Percentiles rank a stretch among this genome's conserved stretches.
Conservation (phyloP, 352 stramenopile species). For the Globisporangium abappressorium region DNA sequence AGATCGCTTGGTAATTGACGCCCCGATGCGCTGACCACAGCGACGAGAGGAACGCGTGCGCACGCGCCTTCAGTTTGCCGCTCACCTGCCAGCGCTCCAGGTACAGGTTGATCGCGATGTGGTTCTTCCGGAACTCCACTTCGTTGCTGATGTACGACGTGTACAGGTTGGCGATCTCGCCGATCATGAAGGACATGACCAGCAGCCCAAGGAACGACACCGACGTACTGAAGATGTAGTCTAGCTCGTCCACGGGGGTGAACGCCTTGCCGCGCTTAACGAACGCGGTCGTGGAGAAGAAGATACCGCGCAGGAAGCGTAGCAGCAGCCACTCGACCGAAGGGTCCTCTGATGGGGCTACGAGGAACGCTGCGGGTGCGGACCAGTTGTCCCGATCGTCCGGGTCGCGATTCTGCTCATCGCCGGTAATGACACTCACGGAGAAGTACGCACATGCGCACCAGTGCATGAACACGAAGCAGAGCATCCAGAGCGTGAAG, state of each 20-base stretch:
- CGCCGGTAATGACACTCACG: slow-evolving; percentile 18
- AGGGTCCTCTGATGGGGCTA: slow-evolving; percentile 8
- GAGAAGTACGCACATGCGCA: slow-evolving; percentile 46
- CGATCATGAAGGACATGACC: slow-evolving; percentile 49
- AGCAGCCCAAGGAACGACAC: slow-evolving; percentile 42
- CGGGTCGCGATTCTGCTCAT: neutral
- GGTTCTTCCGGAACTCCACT: slow-evolving; percentile 58
- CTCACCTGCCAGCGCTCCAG: slow-evolving; percentile 47
- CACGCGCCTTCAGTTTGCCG: slow-evolving; percentile 29
- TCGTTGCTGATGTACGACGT: slow-evolving; percentile 57
- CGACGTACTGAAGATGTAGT: slow-evolving; percentile 40
- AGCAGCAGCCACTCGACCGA: slow-evolving; percentile 15
- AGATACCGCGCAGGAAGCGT: slow-evolving; percentile 46
- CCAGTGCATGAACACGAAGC: slow-evolving; percentile 52
- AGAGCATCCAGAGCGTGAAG: slow-evolving; percentile 35
- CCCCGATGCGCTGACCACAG: slow-evolving; percentile 59
- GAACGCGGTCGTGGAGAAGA: slow-evolving; percentile 41
- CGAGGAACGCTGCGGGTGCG: slow-evolving; percentile 20
- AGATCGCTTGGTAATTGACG: slow-evolving; percentile 53
- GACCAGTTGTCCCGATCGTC: slow-evolving; percentile 43
- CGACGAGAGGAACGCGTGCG: slow-evolving; percentile 45
- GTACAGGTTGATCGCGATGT: slow-evolving; percentile 53
- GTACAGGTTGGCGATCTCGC: slow-evolving; percentile 51
- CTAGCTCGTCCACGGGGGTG: slow-evolving; percentile 17
- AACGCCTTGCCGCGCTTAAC: slow-evolving; percentile 48